Evolutionary conservation across 345 rosid species (phyloP).

Genomic region (Moringa oleifera): DNA sequence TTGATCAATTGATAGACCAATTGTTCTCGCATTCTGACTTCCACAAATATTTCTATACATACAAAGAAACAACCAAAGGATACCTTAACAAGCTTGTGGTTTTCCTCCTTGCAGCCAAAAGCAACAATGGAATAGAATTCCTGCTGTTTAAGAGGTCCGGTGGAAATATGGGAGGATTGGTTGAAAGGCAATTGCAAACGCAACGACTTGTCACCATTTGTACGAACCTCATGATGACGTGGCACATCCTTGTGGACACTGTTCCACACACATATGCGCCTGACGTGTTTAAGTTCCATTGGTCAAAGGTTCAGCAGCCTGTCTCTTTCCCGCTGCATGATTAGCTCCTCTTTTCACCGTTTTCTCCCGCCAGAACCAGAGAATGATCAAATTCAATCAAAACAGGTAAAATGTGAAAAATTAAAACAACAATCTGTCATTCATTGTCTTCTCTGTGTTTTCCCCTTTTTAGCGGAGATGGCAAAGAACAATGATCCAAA

Average conservation of each 20-base stretch:
- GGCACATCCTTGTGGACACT: background rate
- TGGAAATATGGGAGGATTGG: too few species aligned
- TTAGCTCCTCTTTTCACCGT: too few species aligned
- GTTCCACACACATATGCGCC: background rate
- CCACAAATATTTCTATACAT: background rate
- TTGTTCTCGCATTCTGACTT: background rate
- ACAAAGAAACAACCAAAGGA: too few species aligned
- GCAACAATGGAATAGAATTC: too few species aligned
- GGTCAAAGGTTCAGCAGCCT: background rate
- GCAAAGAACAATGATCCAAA: conserved; percentile 8
- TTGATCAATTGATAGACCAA: background rate
- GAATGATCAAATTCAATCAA: background rate
- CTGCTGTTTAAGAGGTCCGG: background rate
- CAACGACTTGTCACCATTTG: too few species aligned
- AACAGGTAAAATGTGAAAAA: background rate
- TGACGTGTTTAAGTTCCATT: background rate
- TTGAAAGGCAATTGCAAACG: too few species aligned
- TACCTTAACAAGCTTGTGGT: too few species aligned
- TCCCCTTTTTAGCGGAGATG: conserved; percentile 18
- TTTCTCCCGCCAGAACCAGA: background rate
- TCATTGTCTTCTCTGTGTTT: conserved; percentile 2
- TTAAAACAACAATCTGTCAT: background rate
- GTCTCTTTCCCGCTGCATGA: background rate
- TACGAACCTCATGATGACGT: background rate
- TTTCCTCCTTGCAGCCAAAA: too few species aligned